phyloP scores from a whole-genome alignment of 345 rosid species.

The Brassica carinata region DNA sequence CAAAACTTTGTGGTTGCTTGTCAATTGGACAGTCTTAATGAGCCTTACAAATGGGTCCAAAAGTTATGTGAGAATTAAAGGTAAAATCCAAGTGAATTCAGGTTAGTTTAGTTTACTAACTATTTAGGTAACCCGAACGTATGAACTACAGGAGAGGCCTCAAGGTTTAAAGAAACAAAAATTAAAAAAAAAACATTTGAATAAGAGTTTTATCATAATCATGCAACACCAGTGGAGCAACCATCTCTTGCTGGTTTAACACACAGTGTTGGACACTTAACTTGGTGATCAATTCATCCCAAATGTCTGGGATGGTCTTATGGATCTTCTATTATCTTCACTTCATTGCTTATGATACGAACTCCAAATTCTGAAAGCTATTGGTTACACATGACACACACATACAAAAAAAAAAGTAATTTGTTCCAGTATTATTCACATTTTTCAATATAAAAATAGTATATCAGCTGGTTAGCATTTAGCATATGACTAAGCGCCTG shows the following conservation, averaged over 20 bases:
- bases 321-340: conserved; percentile 59
- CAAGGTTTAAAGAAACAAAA: neutral
- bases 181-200: neutral
- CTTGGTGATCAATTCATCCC: conserved; percentile 68
- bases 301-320: conserved; percentile 46
- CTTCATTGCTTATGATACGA: conserved; percentile 81
- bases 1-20: no score
- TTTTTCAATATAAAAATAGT: conserved; percentile 14
- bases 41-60: no score
- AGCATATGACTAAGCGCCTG: conserved; percentile 67
- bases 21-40: no score
- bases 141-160: conserved; percentile 32
- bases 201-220: conserved; percentile 61
- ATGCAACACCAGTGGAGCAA: conserved; percentile 94
- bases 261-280: conserved; percentile 75
- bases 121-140: no score
- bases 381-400: conserved; percentile 20
- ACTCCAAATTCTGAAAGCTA: conserved; percentile 78
- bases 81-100: no score
- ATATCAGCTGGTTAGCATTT: conserved; percentile 35
- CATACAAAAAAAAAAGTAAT: neutral
- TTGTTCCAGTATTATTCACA: conserved; percentile 13
- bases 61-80: no score
- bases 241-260: conserved; percentile 95
- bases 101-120: no score